Conservation (phyloP, 305 asterid species). For the Coffea humblotiana region DNA sequence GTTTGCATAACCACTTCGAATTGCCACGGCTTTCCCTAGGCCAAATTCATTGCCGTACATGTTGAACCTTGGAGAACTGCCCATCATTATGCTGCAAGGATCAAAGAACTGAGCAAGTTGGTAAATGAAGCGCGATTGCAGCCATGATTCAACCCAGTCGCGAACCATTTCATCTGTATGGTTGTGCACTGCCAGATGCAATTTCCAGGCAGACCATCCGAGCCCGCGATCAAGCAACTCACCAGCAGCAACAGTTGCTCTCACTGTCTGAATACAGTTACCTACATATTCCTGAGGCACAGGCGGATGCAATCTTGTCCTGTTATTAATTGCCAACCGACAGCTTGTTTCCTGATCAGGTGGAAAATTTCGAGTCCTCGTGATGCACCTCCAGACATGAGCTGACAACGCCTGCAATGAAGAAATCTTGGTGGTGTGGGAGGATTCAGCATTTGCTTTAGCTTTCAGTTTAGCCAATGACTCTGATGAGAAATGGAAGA, state of each 20-base stretch:
- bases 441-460: conserved; percentile 28
- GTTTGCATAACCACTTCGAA: conserved; percentile 35
- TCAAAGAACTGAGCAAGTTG: conserved; percentile 23
- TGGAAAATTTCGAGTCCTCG: conserved; percentile 20
- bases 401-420: conserved; percentile 37
- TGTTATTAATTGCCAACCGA: conserved; percentile 24
- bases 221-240: conserved; percentile 20
- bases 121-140: conserved; percentile 21
- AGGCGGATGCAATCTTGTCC: conserved; percentile 32
- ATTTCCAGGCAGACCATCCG: conserved; percentile 36
- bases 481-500: conserved; percentile 30
- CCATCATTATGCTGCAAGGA: conserved; percentile 29
- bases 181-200: conserved; percentile 26
- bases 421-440: conserved; percentile 27
- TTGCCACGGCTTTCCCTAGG: conserved; percentile 37
- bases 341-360: conserved; percentile 19
- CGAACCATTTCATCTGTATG: conserved; percentile 19
- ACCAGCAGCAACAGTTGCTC: conserved; percentile 22
- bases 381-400: conserved; percentile 32
- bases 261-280: conserved; percentile 30
- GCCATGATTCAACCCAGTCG: conserved; percentile 27
- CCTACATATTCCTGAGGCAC: conserved; percentile 30
- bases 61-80: conserved; percentile 36
- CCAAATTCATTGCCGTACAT: conserved; percentile 43
- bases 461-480: conserved; percentile 30